phyloP scores from a whole-genome alignment of 768 basidiomycete genomes.

The Podaxis sp. region DNA sequence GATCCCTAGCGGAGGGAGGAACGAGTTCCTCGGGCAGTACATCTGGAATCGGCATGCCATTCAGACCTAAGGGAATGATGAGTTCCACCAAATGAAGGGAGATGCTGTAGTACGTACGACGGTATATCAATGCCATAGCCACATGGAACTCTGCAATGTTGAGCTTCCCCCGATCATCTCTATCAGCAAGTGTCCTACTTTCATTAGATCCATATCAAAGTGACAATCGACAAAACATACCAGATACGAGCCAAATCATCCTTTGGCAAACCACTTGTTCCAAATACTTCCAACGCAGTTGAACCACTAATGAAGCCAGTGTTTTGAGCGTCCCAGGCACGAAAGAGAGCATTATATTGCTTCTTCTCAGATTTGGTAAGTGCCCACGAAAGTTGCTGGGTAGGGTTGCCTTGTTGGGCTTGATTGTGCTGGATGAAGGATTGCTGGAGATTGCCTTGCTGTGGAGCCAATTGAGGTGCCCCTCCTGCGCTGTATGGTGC shows the following conservation, averaged over 20 bases:
- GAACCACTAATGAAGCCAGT: slow-evolving; percentile 86
- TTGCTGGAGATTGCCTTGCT: slow-evolving; percentile 73
- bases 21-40: slow-evolving; percentile 85
- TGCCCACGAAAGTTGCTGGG: slow-evolving; percentile 81
- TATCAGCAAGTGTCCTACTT: slow-evolving; percentile 88
- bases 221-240: slow-evolving; percentile 44
- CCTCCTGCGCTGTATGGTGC: slow-evolving; percentile 60
- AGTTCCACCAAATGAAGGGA: slow-evolving; percentile 7
- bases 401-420: slow-evolving; percentile 59
- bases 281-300: slow-evolving; percentile 90
- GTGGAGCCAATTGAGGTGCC: slow-evolving; percentile 65
- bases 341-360: slow-evolving; percentile 93
- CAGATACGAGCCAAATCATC: slow-evolving; percentile 94
- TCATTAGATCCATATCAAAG: slow-evolving; percentile 5
- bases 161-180: slow-evolving; percentile 91
- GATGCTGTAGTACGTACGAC: slow-evolving; percentile 59
- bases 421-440: slow-evolving; percentile 89
- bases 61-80: slow-evolving; percentile 59
- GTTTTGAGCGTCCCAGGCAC: slow-evolving; percentile 86
- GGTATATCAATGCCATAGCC: slow-evolving; percentile 97
- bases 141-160: slow-evolving; percentile 97
- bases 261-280: slow-evolving; percentile 84
- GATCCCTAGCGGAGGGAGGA: slow-evolving; percentile 88
- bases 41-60: slow-evolving; percentile 89
- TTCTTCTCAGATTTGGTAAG: slow-evolving; percentile 91